Evolutionary conservation across 2,329 filamentous ascomycete genomes (phyloP).

Genomic region (Alternaria conjuncta): DNA sequence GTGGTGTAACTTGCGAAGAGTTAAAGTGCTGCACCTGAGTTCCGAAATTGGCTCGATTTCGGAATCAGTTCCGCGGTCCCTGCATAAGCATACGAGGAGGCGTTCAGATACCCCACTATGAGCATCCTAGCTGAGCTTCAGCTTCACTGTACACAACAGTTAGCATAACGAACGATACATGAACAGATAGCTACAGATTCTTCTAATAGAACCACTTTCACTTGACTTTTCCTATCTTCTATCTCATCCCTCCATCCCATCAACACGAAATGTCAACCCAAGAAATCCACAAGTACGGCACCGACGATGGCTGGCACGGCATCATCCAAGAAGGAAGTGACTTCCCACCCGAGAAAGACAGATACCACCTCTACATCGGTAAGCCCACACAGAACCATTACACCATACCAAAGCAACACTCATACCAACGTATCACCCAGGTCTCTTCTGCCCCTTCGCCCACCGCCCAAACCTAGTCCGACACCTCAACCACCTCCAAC

Average conservation of each 20-base stretch:
- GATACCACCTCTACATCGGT: constrained; percentile 64
- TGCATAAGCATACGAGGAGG: constrained; percentile 12
- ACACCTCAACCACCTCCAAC: constrained; percentile 63
- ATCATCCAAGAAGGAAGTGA: constrained; percentile 54
- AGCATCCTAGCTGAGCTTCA: background rate
- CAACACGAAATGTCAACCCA: constrained; percentile 7
- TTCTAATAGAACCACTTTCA: background rate
- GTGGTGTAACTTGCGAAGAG: constrained; percentile 59
- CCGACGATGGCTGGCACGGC: constrained; percentile 60
- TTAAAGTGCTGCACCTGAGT: constrained; percentile 55
- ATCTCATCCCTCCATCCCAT: background rate
- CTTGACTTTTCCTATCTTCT: background rate
- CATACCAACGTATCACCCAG: constrained; percentile 34
- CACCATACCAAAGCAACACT: background rate
- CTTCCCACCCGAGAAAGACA: constrained; percentile 58
- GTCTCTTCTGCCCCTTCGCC: constrained; percentile 70
- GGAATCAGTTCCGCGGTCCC: constrained; percentile 6
- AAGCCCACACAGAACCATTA: background rate
- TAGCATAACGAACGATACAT: background rate
- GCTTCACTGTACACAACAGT: background rate
- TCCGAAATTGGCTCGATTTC: background rate
- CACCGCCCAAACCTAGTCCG: constrained; percentile 66
- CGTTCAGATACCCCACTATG: constrained; percentile 8
- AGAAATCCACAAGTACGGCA: constrained; percentile 46
- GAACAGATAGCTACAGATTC: background rate